phyloP scores from a whole-genome alignment of 352 stramenopile genomes.

The Phytophthora sp. region DNA sequence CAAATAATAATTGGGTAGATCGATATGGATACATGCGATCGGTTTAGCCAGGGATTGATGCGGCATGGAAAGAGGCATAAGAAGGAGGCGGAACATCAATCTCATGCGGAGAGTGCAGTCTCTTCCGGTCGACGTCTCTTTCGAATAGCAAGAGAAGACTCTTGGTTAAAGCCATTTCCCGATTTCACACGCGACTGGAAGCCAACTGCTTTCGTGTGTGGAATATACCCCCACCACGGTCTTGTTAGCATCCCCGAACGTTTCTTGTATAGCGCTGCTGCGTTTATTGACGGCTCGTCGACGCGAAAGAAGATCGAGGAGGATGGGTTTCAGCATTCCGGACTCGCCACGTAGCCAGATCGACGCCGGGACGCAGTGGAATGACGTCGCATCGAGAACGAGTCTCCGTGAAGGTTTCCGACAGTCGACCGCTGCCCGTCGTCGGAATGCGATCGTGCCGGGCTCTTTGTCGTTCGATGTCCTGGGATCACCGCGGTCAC shows the following conservation, averaged over 20 bases:
- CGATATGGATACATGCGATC: slow-evolving; percentile 19
- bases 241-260: slow-evolving; percentile 11
- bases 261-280: slow-evolving; percentile 1
- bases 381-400: slow-evolving; percentile 2
- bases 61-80: slow-evolving; percentile 20
- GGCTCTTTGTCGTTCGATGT: slow-evolving; percentile 48
- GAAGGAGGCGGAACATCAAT: slow-evolving; percentile 3
- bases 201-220: slow-evolving; percentile 17
- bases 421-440: slow-evolving; percentile 38
- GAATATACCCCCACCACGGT: slow-evolving; percentile 32
- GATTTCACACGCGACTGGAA: slow-evolving; percentile 30
- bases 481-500: slow-evolving; percentile 51
- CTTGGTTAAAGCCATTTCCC: slow-evolving; percentile 15
- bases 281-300: background rate
- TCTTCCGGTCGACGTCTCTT: slow-evolving; percentile 12
- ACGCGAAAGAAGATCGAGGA: slow-evolving; percentile 7
- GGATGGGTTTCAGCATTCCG: slow-evolving; percentile 76
- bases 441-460: slow-evolving; percentile 68
- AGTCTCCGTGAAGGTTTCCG: slow-evolving; percentile 27
- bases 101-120: slow-evolving; percentile 1
- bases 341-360: slow-evolving; percentile 44
- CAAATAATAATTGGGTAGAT: too few species aligned
- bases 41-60: background rate
- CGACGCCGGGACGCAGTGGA: slow-evolving; percentile 24
- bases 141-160: background rate